Base-by-base conservation (phyloP, 2,329 filamentous ascomycete genomes). In the Microthyrium microscopicum region DNA sequence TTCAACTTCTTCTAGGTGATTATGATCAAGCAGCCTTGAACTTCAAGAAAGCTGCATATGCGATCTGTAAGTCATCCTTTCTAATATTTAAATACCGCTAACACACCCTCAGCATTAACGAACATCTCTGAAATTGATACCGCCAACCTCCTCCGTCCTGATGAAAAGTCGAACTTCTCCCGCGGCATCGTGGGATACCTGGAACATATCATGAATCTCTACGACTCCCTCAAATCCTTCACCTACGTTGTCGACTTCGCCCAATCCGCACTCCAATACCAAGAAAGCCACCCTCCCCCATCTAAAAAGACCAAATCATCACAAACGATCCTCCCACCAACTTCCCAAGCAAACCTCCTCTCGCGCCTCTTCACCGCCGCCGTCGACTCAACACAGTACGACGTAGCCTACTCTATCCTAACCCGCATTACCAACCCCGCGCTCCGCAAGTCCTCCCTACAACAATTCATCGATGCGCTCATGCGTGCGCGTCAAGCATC, bases 211-310 rank as follows among this genome's bases (percentile, higher is more conserved):
- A 69, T 85, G 9, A 66, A 72, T 15, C 64, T 98, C 2, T 95
- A 80, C 48, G 85, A 94, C 50, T 70, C 70, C 44, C 68, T 72
- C 27, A 78, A 76, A 43, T 73, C 77, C 1, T 81, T 80, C 52
- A 78, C 80, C 2, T 80, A 78, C 46, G 81, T 91, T 26, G 70
- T 83, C 5, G 81, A 92, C 42, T 94, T 93, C 59, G 75, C 81
- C 25, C 69, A 73, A 25, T 60, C 85, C 17, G 75, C 80, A 5
- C 60, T 91, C 3, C 28, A 39, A 26, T 22, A 28, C 12, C 26
- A 31, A 26, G n/a, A 41, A 13, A 32, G 19, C 12, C 31, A 25
- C 16, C 9, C 27, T 16, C 9, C 27, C 9, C 15, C 15, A 8
- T 29, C 27, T 8, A 11, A 8, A 16, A 29, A 17, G 9, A 9